Evolutionary conservation across 495 filamentous ascomycete species (phyloP), one percentile per base, ranked within the genome.

Genomic region (Aspergillus panamensis): DNA sequence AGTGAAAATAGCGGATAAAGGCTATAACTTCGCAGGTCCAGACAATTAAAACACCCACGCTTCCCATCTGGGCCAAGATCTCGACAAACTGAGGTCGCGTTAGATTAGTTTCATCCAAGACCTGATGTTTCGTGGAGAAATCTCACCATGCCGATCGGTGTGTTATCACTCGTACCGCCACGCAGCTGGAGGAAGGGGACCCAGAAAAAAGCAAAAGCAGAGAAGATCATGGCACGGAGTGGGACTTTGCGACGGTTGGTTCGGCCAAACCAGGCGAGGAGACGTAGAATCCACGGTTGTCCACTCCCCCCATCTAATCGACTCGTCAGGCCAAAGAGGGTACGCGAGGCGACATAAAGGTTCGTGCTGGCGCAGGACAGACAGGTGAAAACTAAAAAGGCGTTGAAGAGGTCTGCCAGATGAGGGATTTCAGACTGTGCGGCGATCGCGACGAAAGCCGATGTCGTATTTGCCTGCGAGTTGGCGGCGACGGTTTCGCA

Each of bases 251-350:
- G 33, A 17, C n/a, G 8, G 17, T 52, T 21, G 14, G 50, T 52
- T n/a, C 50, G n/a, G 2, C 50, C 50, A 40, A 52, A 40, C 30
- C 31, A 52, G 0, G 50, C 50, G 12, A 52, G 32, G 17, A 52
- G 32, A 1, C 33, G 50, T 3, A 39, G 6, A 17, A 37, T 13
- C 50, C 50, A 52, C 5, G 50, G 8, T 14, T 52, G 50, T 3
- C 50, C 50, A 20, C 17, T 39, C 7, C 50, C 50, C 20, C 50
- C 50, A 40, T 52, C 32, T 19, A 40, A 40, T 6, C 50, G 31
- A 35, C 50, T 40, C 7, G 50, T 52, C 9, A 52, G 50, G 9
- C 50, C 50, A n/a, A 52, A 52, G 6, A 52, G 50, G 4, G 33
- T n/a, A 5, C 50, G 6, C 0, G 50, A 52, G 8, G 50, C 50